A percentile compares a stretch with the other conserved stretches of the same genome.
Evolutionary conservation across 2,329 filamentous ascomycete species (phyloP).

Genomic region (Aspergillus nomiae): DNA sequence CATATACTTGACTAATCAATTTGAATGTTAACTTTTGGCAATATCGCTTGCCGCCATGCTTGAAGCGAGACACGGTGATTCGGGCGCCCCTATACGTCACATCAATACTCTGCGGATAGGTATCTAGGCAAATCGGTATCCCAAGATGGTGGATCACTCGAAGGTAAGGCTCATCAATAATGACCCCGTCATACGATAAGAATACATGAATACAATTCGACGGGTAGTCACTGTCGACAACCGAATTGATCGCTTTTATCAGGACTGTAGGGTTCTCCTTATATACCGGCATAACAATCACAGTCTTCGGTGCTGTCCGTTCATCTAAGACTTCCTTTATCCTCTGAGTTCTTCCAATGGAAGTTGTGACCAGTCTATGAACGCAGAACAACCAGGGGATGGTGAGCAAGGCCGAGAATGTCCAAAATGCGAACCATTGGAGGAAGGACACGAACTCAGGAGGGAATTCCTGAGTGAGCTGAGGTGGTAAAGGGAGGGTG

Average conservation of each 20-base stretch:
- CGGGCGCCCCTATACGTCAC: slow-evolving; percentile 79
- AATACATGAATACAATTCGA: slow-evolving; percentile 92
- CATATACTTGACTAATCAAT: slow-evolving; percentile 90
- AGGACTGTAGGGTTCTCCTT: slow-evolving; percentile 85
- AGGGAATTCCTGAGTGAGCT: slow-evolving; percentile 74
- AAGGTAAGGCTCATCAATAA: slow-evolving; percentile 85
- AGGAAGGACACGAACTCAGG: slow-evolving; percentile 66
- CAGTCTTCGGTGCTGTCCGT: slow-evolving; percentile 83
- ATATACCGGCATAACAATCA: slow-evolving; percentile 96
- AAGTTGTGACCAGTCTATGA: slow-evolving; percentile 85
- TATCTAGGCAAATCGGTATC: slow-evolving; percentile 69
- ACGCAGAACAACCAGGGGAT: slow-evolving; percentile 93
- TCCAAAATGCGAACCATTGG: slow-evolving; percentile 96
- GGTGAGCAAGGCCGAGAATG: slow-evolving; percentile 80
- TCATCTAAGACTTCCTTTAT: slow-evolving; percentile 86
- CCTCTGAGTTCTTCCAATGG: slow-evolving; percentile 76
- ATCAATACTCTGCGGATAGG: slow-evolving; percentile 88
- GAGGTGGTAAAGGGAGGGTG: slow-evolving; percentile 77
- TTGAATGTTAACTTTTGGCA: slow-evolving; percentile 93
- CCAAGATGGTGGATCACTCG: slow-evolving; percentile 83
- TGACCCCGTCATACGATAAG: slow-evolving; percentile 88
- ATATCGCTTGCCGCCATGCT: slow-evolving; percentile 88
- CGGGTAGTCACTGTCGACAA: slow-evolving; percentile 92
- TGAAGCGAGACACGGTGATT: slow-evolving; percentile 88
- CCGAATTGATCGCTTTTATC: slow-evolving; percentile 82